A percentile compares a stretch with the other conserved stretches of the same genome.
Evolutionary conservation across 352 stramenopile genomes (phyloP).

Genomic region (Phytophthora crassamura): DNA sequence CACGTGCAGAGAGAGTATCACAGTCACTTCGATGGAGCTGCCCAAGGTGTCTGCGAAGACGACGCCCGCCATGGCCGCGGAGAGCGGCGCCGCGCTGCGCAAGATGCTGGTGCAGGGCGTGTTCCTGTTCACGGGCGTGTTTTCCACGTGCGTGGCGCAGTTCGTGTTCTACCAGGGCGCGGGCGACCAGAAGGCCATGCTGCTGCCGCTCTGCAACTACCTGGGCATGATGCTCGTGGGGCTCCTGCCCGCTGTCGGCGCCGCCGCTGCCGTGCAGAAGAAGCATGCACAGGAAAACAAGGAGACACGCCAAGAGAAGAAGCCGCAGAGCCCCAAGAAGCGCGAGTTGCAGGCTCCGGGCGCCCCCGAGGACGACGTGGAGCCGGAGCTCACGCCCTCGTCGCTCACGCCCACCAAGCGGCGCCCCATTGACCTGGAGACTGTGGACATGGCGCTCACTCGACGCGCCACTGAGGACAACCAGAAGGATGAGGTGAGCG

Average conservation of each 20-base stretch:
- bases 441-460: constrained; percentile 56
- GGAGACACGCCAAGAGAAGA: not conserved
- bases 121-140: constrained; percentile 84
- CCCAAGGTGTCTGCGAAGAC: constrained; percentile 19
- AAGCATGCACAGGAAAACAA: constrained; percentile 9
- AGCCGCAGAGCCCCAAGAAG: not conserved
- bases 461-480: constrained; percentile 39
- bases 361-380: constrained; percentile 30
- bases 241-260: constrained; percentile 48
- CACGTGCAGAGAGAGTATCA: constrained; percentile 2
- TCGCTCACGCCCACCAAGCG: constrained; percentile 11
- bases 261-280: constrained; percentile 3
- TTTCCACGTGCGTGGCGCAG: constrained; percentile 87
- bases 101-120: constrained; percentile 61
- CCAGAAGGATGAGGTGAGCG: constrained; percentile 28
- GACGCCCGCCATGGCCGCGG: not conserved
- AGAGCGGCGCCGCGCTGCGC: constrained; percentile 2
- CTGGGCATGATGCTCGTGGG: constrained; percentile 89
- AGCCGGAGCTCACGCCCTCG: constrained; percentile 35
- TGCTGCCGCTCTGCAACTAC: constrained; percentile 89
- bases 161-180: constrained; percentile 88
- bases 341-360: constrained; percentile 3
- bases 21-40: constrained; percentile 22
- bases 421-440: constrained; percentile 20
- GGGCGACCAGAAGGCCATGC: constrained; percentile 82